Conservation (phyloP, 169 alveolate genomes). For the Ichthyophthirius multifiliis region DNA sequence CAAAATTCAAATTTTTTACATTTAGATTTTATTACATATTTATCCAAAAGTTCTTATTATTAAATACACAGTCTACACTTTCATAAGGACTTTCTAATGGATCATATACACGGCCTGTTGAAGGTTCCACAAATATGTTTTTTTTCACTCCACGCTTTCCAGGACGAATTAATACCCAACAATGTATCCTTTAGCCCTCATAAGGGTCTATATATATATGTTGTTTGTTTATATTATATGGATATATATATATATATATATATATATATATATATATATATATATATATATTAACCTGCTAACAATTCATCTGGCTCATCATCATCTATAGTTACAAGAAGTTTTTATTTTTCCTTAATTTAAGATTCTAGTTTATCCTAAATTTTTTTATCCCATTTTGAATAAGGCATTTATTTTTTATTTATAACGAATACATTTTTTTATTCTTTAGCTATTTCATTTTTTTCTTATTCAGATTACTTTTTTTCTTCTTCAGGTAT, state of each 20-base stretch:
- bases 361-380: constrained; percentile 22
- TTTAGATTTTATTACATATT: constrained; percentile 53
- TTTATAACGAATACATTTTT: constrained; percentile 50
- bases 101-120: constrained; percentile 78
- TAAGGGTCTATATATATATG: constrained; percentile 49
- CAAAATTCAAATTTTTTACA: constrained; percentile 54
- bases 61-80: constrained; percentile 71
- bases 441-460: constrained; percentile 38
- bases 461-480: too few species aligned
- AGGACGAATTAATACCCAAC: constrained; percentile 80
- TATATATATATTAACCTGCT: neutral
- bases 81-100: constrained; percentile 60
- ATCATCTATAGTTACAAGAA: constrained; percentile 71
- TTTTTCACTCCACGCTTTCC: constrained; percentile 69
- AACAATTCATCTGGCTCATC: constrained; percentile 64
- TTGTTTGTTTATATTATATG: too few species aligned
- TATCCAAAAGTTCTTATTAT: constrained; percentile 79
- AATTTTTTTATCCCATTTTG: constrained; percentile 43
- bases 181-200: constrained; percentile 68
- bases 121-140: constrained; percentile 73
- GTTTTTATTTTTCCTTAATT: constrained; percentile 37
- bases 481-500: constrained; percentile 46
- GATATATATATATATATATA: neutral
- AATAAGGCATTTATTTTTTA: constrained; percentile 44
- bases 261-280: neutral